These are phyloP conservation scores for Ogataea nakhonphanomensis DNA, from an alignment of 805 yeast species.

Conservation along the genomic window DNA sequence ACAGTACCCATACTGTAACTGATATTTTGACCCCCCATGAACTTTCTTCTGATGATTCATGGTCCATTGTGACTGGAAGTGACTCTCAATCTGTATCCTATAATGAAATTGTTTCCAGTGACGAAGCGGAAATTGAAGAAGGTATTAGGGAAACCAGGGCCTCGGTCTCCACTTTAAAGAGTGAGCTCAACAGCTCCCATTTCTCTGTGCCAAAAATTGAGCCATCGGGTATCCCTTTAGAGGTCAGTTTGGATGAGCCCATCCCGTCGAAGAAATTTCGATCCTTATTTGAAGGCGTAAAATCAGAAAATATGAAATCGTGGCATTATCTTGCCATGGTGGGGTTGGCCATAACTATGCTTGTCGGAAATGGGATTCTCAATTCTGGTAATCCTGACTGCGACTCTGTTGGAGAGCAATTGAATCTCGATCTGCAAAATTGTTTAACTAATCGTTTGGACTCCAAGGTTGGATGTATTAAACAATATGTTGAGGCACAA, in stretches of 20 bases:
- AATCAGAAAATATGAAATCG: conserved; percentile 9
- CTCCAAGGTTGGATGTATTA: conserved; percentile 11
- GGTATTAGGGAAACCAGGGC: conserved; percentile 7
- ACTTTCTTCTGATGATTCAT: conserved; percentile 23
- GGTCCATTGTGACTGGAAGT: conserved; percentile 21
- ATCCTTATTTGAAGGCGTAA: neutral
- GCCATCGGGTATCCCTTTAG: neutral
- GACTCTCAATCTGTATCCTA: conserved; percentile 13
- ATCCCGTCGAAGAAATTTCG: no score
- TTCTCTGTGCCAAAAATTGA: conserved; percentile 18
- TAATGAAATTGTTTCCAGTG: conserved; percentile 22
- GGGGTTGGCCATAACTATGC: conserved; percentile 11
- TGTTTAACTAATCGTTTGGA: conserved; percentile 8
- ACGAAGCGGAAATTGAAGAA: conserved; percentile 14
- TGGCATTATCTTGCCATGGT: conserved; percentile 16
- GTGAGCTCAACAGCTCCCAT: conserved; percentile 11
- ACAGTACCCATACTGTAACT: conserved; percentile 10
- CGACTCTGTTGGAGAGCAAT: neutral
- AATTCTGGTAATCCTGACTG: conserved; percentile 8
- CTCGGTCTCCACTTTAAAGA: conserved; percentile 20
- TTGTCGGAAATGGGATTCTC: conserved; percentile 9
- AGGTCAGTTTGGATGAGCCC: no score
- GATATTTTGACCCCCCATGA: conserved; percentile 21
- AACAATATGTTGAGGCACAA: conserved; percentile 9
- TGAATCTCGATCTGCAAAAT: conserved; percentile 8